Conservation (phyloP, 306 rosid species). For the Lathyrus sativus region DNA sequence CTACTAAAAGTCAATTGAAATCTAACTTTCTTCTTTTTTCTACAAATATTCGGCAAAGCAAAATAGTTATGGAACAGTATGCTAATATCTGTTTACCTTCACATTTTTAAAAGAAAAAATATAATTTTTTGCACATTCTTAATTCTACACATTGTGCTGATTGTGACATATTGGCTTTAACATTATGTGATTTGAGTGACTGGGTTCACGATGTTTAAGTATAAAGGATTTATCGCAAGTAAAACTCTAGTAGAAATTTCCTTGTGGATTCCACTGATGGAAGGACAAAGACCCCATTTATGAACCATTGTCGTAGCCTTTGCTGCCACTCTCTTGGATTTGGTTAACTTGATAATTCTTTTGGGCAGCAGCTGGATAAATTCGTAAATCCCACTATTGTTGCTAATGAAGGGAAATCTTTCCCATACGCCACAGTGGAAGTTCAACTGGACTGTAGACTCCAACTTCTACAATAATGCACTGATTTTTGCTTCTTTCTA, state of each 20-base stretch:
- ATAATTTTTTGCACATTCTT: slow-evolving; percentile 15
- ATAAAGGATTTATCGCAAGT: slow-evolving; percentile 1
- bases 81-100: slow-evolving; percentile 18
- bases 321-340: too few relatives aligned
- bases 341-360: too few relatives aligned
- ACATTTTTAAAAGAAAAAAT: not conserved
- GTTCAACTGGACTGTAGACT: not conserved
- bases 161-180: slow-evolving; percentile 1
- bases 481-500: not conserved
- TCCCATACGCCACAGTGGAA: not conserved
- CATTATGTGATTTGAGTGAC: slow-evolving; percentile 26
- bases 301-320: too few relatives aligned
- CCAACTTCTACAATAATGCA: not conserved
- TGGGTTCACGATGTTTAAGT: slow-evolving; percentile 22
- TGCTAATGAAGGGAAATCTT: not conserved
- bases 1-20: slow-evolving; percentile 20
- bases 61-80: slow-evolving; percentile 20
- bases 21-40: slow-evolving; percentile 18
- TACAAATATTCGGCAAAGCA: slow-evolving; percentile 24
- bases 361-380: too few relatives aligned
- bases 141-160: not conserved
- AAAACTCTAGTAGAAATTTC: slow-evolving; percentile 24
- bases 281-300: not conserved
- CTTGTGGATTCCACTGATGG: not conserved
- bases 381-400: not conserved